Evolutionary conservation across 176 grass and related monocot species (phyloP).

Genomic region (Pontederia paniculata): DNA sequence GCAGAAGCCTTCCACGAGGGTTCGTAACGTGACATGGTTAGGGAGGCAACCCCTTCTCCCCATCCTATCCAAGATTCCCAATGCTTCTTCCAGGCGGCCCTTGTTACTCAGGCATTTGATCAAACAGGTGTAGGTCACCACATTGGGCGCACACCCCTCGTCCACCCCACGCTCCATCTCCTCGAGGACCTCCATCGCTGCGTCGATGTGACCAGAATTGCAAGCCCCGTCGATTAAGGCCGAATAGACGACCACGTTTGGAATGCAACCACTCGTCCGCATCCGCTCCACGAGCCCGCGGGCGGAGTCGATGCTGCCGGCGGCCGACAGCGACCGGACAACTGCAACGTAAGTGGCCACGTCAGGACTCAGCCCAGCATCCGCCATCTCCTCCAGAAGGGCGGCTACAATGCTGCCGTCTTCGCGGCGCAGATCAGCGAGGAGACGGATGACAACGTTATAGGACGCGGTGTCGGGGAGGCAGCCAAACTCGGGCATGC

Average conservation of each 20-base stretch:
- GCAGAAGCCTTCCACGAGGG: conserved; percentile 44
- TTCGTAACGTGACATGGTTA: conserved; percentile 47
- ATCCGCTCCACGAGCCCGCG: conserved; percentile 47
- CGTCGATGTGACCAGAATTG: conserved; percentile 26
- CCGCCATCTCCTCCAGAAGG: conserved; percentile 51
- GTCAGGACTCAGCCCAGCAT: conserved; percentile 24
- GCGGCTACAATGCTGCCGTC: conserved; percentile 13
- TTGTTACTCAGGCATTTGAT: conserved; percentile 71
- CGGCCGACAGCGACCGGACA: conserved; percentile 41
- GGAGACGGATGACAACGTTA: conserved; percentile 20
- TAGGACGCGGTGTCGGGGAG: conserved; percentile 29
- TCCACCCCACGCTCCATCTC: conserved; percentile 52
- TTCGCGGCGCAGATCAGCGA: conserved; percentile 8
- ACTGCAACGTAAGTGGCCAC: conserved; percentile 36
- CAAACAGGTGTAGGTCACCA: conserved; percentile 84
- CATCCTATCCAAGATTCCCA: conserved; percentile 63
- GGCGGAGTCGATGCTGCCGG: conserved; percentile 36
- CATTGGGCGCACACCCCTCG: conserved; percentile 33
- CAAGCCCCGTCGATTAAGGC: conserved; percentile 60
- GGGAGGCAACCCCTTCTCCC: conserved; percentile 35
- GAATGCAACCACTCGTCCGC: conserved; percentile 38
- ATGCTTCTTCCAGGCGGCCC: conserved; percentile 25
- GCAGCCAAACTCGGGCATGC: conserved; percentile 30
- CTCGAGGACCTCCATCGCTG: conserved; percentile 23
- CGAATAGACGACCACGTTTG: conserved; percentile 51